phyloP scores from a whole-genome alignment of 352 stramenopile genomes.

The Phytophthora meadii region DNA sequence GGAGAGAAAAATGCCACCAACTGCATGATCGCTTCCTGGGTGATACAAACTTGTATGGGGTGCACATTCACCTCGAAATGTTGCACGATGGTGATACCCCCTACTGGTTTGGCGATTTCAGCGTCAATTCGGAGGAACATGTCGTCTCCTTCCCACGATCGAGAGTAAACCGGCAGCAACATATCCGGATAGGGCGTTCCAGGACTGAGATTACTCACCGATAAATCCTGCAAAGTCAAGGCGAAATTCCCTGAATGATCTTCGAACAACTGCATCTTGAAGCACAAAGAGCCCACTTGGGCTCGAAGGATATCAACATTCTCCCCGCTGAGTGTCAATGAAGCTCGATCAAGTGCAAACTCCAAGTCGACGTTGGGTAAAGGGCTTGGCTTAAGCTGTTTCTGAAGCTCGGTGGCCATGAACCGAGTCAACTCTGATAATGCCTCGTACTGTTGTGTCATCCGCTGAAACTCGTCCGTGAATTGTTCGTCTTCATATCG shows the following conservation, averaged over 20 bases:
- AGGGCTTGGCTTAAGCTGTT: conserved; percentile 43
- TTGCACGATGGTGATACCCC: conserved; percentile 68
- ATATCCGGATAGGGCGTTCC: conserved; percentile 79
- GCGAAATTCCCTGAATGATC: conserved; percentile 72
- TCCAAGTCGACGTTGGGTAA: conserved; percentile 71
- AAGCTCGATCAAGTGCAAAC: conserved; percentile 63
- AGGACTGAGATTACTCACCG: conserved; percentile 70
- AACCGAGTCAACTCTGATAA: conserved; percentile 51
- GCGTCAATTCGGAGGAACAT: conserved; percentile 79
- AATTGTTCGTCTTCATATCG: conserved; percentile 53
- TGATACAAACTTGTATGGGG: conserved; percentile 86
- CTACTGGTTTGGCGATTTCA: conserved; percentile 70
- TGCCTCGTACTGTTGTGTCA: conserved; percentile 53
- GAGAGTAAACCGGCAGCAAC: conserved; percentile 49
- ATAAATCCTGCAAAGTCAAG: conserved; percentile 65
- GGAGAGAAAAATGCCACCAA: conserved; percentile 67
- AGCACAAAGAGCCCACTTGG: conserved; percentile 48
- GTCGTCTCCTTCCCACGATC: conserved; percentile 64
- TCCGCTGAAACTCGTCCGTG: conserved; percentile 54
- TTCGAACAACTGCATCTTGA: conserved; percentile 77
- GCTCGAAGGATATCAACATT: conserved; percentile 72
- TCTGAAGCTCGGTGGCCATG: conserved; percentile 44
- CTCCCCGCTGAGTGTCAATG: conserved; percentile 62
- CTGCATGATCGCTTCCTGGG: conserved; percentile 80
- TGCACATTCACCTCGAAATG: conserved; percentile 90